Percentiles rank a stretch among this genome's conserved stretches.
phyloP scores from a whole-genome alignment of 2,329 filamentous ascomycete species.

The Ophiocordyceps camponoti-rufipedis region DNA sequence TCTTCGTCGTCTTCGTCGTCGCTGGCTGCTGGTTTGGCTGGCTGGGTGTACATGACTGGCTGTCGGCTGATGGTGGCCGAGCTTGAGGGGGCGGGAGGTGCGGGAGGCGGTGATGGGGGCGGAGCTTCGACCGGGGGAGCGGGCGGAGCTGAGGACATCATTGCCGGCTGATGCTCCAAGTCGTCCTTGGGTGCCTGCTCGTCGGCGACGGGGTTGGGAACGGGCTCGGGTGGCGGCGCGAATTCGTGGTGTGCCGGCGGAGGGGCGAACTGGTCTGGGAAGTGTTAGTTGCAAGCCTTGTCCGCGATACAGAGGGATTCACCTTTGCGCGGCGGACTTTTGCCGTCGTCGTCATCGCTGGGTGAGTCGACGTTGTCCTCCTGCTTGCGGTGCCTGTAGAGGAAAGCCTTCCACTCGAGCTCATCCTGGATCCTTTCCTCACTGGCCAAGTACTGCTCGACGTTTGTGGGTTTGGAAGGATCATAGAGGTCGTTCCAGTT shows the following conservation, averaged over 20 bases:
- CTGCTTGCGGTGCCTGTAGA: conserved; percentile 49
- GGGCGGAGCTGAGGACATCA: conserved; percentile 26
- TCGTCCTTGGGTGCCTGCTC: conserved; percentile 52
- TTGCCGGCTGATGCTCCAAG: conserved; percentile 41
- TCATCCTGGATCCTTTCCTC: conserved; percentile 70
- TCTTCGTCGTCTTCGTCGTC: conserved; percentile 13
- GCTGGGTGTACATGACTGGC: conserved; percentile 50
- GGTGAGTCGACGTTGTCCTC: conserved; percentile 21
- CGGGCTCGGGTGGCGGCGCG: conserved; percentile 33
- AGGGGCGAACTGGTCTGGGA: conserved; percentile 1
- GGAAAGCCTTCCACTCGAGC: conserved; percentile 65
- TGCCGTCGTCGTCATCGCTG: conserved; percentile 17
- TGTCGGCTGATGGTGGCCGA: conserved; percentile 55
- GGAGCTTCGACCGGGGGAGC: conserved; percentile 13
- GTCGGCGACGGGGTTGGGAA: conserved; percentile 20
- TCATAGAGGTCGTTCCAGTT: conserved; percentile 92
- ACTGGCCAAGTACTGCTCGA: conserved; percentile 68
- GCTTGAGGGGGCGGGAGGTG: conserved; percentile 16
- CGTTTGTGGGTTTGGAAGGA: conserved; percentile 61
- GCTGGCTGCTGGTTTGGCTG: conserved; percentile 9
- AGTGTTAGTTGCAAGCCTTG: neutral
- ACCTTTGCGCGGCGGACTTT: conserved; percentile 13
- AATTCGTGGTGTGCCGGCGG: conserved; percentile 16
- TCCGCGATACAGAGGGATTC: conserved; percentile 3
- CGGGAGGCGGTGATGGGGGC: conserved; percentile 7